Conservation (phyloP, 306 rosid species). For the Cicer chorassanicum region DNA sequence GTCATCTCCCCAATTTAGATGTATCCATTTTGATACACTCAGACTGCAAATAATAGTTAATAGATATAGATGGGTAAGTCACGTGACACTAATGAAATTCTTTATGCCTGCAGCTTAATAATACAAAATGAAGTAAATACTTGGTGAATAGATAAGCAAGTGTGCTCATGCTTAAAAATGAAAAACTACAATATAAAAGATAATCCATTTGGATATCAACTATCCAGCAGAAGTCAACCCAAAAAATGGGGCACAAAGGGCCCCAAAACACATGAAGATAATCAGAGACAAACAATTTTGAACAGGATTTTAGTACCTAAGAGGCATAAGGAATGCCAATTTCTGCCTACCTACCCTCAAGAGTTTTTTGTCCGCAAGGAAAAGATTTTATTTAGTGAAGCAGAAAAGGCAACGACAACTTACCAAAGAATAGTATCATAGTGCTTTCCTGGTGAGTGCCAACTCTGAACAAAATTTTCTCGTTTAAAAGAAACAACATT, state of each 20-base stretch:
- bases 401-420: slow-evolving; percentile 41
- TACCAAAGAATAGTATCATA: slow-evolving; percentile 89
- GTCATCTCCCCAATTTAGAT: slow-evolving; percentile 96
- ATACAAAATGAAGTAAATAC: slow-evolving; percentile 21
- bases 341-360: slow-evolving; percentile 6
- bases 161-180: slow-evolving; percentile 13
- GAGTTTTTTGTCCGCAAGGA: background rate
- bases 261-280: background rate
- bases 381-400: background rate
- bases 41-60: slow-evolving; percentile 62
- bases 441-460: slow-evolving; percentile 53
- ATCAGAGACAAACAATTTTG: background rate
- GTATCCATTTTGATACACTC: slow-evolving; percentile 96
- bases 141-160: background rate
- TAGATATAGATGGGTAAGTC: slow-evolving; percentile 24
- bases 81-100: slow-evolving; percentile 8
- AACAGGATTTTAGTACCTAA: slow-evolving; percentile 2
- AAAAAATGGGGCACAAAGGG: background rate
- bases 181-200: background rate
- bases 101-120: slow-evolving; percentile 7
- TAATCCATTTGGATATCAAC: slow-evolving; percentile 11
- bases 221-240: slow-evolving; percentile 15
- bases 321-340: background rate
- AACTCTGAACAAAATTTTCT: slow-evolving; percentile 71
- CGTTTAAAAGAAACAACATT: slow-evolving; percentile 66